phyloP scores from a whole-genome alignment of 306 rosid species.

The Myrica gale region DNA sequence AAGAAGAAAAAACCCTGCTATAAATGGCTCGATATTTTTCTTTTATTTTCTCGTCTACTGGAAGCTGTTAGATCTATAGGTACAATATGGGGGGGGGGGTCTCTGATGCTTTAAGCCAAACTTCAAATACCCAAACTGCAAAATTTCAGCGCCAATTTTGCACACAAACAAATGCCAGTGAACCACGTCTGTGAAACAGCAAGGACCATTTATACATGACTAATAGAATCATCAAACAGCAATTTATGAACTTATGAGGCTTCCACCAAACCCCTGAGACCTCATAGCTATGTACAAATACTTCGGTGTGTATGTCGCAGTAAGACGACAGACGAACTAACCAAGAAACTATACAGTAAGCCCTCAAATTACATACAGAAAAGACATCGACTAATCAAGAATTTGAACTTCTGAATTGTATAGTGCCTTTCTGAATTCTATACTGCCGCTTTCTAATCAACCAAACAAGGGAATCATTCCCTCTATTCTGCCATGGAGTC shows the following conservation, averaged over 20 bases:
- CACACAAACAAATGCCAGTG: neutral
- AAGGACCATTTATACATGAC: neutral
- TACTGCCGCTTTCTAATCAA: neutral
- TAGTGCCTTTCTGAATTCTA: neutral
- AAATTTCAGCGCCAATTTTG: neutral
- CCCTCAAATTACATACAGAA: neutral
- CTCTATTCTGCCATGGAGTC: slow-evolving; percentile 13
- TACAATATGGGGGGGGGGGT: no score
- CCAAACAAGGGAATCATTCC: neutral
- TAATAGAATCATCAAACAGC: neutral
- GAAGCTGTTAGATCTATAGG: no score
- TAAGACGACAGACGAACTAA: neutral
- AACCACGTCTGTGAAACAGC: no score
- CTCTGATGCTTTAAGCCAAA: neutral
- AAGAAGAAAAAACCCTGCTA: no score
- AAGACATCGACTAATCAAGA: neutral
- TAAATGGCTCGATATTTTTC: no score
- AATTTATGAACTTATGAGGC: neutral
- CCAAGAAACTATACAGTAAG: slow-evolving; percentile 1
- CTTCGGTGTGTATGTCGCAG: neutral
- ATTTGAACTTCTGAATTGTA: neutral
- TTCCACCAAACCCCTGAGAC: neutral
- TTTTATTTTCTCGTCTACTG: no score
- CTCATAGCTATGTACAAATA: slow-evolving; percentile 1
- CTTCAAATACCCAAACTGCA: neutral